Conservation (phyloP, 495 filamentous ascomycete species). For the Penicillium psychrofluorescens region DNA sequence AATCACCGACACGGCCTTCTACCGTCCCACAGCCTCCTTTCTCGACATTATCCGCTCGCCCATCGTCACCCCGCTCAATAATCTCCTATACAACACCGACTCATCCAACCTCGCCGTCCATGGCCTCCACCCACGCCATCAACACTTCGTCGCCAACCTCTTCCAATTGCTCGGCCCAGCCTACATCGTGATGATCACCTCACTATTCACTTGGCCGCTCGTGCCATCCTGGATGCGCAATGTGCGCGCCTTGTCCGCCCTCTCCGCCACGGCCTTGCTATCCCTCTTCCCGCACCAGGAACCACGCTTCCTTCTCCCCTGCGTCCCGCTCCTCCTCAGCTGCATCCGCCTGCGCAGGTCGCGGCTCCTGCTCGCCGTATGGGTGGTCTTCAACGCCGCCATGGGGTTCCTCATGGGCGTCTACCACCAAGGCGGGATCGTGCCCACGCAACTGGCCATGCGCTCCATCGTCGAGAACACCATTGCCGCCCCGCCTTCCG, state of each 20-base stretch:
- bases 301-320: slow-evolving; percentile 85
- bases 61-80: slow-evolving; percentile 84
- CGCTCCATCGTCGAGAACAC: slow-evolving; percentile 27
- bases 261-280: slow-evolving; percentile 72
- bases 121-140: slow-evolving; percentile 86
- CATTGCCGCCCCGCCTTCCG: slow-evolving; percentile 33
- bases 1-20: slow-evolving; percentile 76
- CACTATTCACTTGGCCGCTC: slow-evolving; percentile 44
- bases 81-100: slow-evolving; percentile 77
- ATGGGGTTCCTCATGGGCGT: slow-evolving; percentile 81
- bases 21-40: slow-evolving; percentile 48
- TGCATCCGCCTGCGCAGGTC: slow-evolving; percentile 65
- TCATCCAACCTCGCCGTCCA: slow-evolving; percentile 76
- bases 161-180: slow-evolving; percentile 89
- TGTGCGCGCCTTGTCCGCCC: slow-evolving; percentile 55
- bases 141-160: slow-evolving; percentile 79
- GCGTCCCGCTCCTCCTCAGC: slow-evolving; percentile 80
- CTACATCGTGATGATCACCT: slow-evolving; percentile 54
- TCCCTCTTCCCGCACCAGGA: slow-evolving; percentile 91
- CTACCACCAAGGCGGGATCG: slow-evolving; percentile 90
- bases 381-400: slow-evolving; percentile 76
- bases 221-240: slow-evolving; percentile 45
- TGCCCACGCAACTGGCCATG: slow-evolving; percentile 65
- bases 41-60: slow-evolving; percentile 50
- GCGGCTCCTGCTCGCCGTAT: slow-evolving; percentile 54